Evolutionary conservation across 2,329 filamentous ascomycete species (phyloP), one percentile per base, ranked within the genome.

Genomic region (Fusarium graminum): DNA sequence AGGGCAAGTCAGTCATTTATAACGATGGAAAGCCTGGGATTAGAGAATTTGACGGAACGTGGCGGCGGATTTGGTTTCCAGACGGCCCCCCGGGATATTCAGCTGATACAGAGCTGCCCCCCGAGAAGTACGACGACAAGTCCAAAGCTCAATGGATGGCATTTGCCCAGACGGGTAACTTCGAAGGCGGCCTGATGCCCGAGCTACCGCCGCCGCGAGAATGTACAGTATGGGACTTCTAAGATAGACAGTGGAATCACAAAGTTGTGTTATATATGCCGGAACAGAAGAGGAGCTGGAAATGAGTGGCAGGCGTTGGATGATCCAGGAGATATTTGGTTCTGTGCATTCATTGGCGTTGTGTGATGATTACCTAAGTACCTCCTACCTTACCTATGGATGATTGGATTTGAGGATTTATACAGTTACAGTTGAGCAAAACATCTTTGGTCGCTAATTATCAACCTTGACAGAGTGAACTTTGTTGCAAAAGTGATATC

Each of bases 201-300:
- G 84, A 90, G 69, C 80, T 93, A 43, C 92, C 94, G 19, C 94
- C 94, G 0, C 89, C 89, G 77, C 83, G 88, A 63, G 92, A 94
- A 73, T 94, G 89, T 82, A 89, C 88, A 67, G 78, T 80, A 28
- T 94, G 90, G 86, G 87, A 92, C 74, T 89, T 94, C 71, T 94
- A 77, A 72, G 22, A 39, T 14, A 38, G 39, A 19, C 22, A n/a
- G 30, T 32, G 17, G 14, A 28, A 13, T 50, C 28, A 22, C 19
- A 26, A 17, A 32, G 29, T 30, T 32, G 43, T 92, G 90, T 79
- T 92, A 91, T 94, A 94, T 80, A 91, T 94, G 76, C 22, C n/a
- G 41, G 44, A 43, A 47, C 51, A 49, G 16, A 42, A 47, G 43
- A 51, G 49, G 57, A 63, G 62, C n/a, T 30, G 34, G 44, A 30